Base-by-base conservation (phyloP, 139 green algal species). In the Micractinium conductrix region DNA sequence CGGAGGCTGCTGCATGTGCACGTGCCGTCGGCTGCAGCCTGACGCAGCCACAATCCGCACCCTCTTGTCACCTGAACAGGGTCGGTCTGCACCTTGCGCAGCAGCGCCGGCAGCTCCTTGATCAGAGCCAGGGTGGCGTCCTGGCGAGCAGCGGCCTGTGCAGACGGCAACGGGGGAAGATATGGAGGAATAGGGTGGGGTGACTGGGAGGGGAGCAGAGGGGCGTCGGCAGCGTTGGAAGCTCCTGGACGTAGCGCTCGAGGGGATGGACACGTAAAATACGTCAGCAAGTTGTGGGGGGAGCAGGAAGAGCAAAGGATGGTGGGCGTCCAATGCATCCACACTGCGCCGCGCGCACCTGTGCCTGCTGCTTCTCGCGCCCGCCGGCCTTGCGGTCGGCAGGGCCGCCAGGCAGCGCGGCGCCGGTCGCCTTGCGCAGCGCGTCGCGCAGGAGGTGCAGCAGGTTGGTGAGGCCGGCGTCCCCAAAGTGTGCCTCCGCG, bases 121-220 rank as follows among this genome's bases (percentile, higher is more conserved):
- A 84, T 84, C 55, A 95, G 67, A 28, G 73, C 74, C 53, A 95
- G 73, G 14, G 92, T 95, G 53, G 87, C 82, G 33, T 92, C 86
- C 80, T 92, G 87, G 33, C 87, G 90, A 24, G 84, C 81, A 6
- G 78, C 60, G 12, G 73, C 71, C 35, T 69, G 71, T n/a, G n/a
- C n/a, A n/a, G 22, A 43, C 12, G 22, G 24, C 9, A 28, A 40
- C 28, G 7, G 72, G 44, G n/a, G 21, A 33, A 74, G 19, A 74
- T 21, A 19, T 1, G 30, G 5, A 16, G 35, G 33, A 14, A 48
- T 24, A 72, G 65, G 26, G 65, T 72, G 30, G 43, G 65, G 65
- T n/a, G n/a, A n/a, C n/a, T n/a, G n/a, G n/a, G n/a, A n/a, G n/a
- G n/a, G n/a, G n/a, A n/a, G n/a, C n/a, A n/a, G n/a, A n/a, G n/a